Conservation (phyloP, 148 eudicot genomes). For the Camellia granthamiana region DNA sequence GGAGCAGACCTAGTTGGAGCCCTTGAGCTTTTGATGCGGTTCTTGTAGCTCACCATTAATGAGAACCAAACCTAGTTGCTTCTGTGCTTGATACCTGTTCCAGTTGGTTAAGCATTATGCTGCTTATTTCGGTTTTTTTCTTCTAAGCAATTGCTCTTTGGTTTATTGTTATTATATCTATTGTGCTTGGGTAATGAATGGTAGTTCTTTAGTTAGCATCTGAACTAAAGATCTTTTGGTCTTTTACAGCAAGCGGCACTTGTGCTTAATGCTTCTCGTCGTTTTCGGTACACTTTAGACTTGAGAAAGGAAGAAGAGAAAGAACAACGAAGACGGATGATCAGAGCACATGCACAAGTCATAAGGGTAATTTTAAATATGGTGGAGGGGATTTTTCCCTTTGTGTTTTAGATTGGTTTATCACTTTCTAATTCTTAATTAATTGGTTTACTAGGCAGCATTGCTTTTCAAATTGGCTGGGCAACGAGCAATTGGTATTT, state of each 20-base stretch:
- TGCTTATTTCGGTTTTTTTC: background rate
- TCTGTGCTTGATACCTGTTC: too few relatives aligned
- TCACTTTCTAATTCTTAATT: slow-evolving; percentile 11
- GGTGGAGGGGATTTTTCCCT: background rate
- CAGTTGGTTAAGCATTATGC: too few relatives aligned
- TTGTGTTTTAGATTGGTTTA: background rate
- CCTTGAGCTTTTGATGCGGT: too few relatives aligned
- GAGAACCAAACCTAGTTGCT: too few relatives aligned
- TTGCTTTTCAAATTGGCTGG: slow-evolving; percentile 96
- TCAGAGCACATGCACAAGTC: slow-evolving; percentile 97
- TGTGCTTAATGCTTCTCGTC: slow-evolving; percentile 91
- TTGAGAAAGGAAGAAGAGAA: slow-evolving; percentile 67
- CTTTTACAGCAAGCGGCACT: slow-evolving; percentile 85
- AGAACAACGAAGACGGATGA: slow-evolving; percentile 76
- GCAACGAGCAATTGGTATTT: slow-evolving; percentile 72
- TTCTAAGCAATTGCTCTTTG: background rate
- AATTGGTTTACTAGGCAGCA: slow-evolving; percentile 60
- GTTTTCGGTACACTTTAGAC: slow-evolving; percentile 90
- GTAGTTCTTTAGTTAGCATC: slow-evolving; percentile 2
- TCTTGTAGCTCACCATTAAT: too few relatives aligned
- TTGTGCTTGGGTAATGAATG: background rate
- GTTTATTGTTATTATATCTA: background rate
- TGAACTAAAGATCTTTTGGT: slow-evolving; percentile 14
- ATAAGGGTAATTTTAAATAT: slow-evolving; percentile 51
- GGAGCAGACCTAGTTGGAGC: too few relatives aligned